These are phyloP conservation scores for Alternaria sp. DNA, from an alignment of 2,329 filamentous ascomycete genomes.

Conservation along the genomic window DNA sequence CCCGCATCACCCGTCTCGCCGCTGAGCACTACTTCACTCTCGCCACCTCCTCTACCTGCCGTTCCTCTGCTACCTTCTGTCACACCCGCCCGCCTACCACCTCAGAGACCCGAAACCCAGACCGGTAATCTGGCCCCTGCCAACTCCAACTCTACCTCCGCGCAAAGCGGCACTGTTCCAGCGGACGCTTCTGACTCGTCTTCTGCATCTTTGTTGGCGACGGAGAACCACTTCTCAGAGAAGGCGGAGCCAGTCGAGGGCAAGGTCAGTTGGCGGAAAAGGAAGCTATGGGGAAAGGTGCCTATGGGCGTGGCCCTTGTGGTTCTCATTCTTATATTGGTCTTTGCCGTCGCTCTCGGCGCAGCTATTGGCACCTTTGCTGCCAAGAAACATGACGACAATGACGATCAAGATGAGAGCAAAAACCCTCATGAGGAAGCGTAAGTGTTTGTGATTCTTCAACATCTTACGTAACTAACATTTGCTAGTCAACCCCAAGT, in stretches of 20 bases:
- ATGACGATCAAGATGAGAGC: slow-evolving; percentile 23
- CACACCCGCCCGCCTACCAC: slow-evolving; percentile 40
- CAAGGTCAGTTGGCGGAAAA: slow-evolving; percentile 50
- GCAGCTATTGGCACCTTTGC: slow-evolving; percentile 64
- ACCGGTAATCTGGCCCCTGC: slow-evolving; percentile 34
- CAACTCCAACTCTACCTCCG: slow-evolving; percentile 27
- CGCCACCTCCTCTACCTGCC: slow-evolving; percentile 27
- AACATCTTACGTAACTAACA: slow-evolving; percentile 24
- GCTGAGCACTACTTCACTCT: slow-evolving; percentile 29
- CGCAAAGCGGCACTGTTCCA: slow-evolving; percentile 23
- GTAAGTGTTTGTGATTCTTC: slow-evolving; percentile 31
- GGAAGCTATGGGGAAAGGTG: slow-evolving; percentile 58
- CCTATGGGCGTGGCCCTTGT: slow-evolving; percentile 62
- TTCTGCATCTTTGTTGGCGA: slow-evolving; percentile 37
- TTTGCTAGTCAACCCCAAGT: slow-evolving; percentile 52
- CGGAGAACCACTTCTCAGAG: slow-evolving; percentile 37
- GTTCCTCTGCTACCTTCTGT: slow-evolving; percentile 36
- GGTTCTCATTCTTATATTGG: slow-evolving; percentile 56
- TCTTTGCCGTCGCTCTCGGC: slow-evolving; percentile 59
- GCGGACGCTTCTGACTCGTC: slow-evolving; percentile 41
- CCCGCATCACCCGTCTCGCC: slow-evolving; percentile 38
- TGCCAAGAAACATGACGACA: slow-evolving; percentile 50
- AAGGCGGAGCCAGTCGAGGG: slow-evolving; percentile 38
- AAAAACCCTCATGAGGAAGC: slow-evolving; percentile 34
- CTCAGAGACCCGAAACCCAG: slow-evolving; percentile 45